Evolutionary conservation across 2,329 filamentous ascomycete species (phyloP).

Genomic region (Stagonosporopsis rhizophila): DNA sequence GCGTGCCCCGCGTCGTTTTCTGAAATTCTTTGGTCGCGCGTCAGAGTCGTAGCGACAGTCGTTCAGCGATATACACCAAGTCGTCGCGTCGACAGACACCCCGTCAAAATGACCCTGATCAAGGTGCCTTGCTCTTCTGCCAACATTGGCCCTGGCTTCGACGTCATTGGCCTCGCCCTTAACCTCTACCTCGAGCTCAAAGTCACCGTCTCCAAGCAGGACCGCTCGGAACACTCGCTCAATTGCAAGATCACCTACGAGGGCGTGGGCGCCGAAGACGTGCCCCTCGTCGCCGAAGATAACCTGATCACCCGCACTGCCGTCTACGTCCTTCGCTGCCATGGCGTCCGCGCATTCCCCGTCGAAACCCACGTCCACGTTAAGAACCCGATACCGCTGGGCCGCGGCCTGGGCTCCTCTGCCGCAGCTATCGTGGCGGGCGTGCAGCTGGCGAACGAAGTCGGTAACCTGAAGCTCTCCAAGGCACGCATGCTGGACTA

Average conservation of each 20-base stretch:
- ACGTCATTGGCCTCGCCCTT: slow-evolving; percentile 94
- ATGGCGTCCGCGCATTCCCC: slow-evolving; percentile 85
- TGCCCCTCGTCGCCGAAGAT: slow-evolving; percentile 81
- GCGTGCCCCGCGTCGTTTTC: background rate
- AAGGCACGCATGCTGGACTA: slow-evolving; percentile 91
- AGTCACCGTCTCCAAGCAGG: slow-evolving; percentile 70
- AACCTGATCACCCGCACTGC: slow-evolving; percentile 96
- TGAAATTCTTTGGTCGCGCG: slow-evolving; percentile 2
- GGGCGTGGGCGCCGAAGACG: slow-evolving; percentile 78
- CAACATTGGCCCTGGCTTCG: slow-evolving; percentile 96
- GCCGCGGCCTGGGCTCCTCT: slow-evolving; percentile 91
- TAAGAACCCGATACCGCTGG: slow-evolving; percentile 92
- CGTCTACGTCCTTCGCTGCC: slow-evolving; percentile 91
- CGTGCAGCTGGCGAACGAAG: slow-evolving; percentile 89
- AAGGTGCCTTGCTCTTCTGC: slow-evolving; percentile 92
- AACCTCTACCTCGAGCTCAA: slow-evolving; percentile 92
- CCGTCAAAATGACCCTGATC: slow-evolving; percentile 62
- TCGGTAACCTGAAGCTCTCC: slow-evolving; percentile 78
- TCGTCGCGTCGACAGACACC: slow-evolving; percentile 9
- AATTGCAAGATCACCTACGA: slow-evolving; percentile 94
- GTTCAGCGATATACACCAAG: slow-evolving; percentile 10
- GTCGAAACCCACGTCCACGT: slow-evolving; percentile 87
- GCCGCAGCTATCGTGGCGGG: slow-evolving; percentile 95
- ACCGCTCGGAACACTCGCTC: slow-evolving; percentile 66
- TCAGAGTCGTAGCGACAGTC: slow-evolving; percentile 4